phyloP scores from a whole-genome alignment of 1,139 yeast species.

The Zygosaccharomyces sapae region DNA sequence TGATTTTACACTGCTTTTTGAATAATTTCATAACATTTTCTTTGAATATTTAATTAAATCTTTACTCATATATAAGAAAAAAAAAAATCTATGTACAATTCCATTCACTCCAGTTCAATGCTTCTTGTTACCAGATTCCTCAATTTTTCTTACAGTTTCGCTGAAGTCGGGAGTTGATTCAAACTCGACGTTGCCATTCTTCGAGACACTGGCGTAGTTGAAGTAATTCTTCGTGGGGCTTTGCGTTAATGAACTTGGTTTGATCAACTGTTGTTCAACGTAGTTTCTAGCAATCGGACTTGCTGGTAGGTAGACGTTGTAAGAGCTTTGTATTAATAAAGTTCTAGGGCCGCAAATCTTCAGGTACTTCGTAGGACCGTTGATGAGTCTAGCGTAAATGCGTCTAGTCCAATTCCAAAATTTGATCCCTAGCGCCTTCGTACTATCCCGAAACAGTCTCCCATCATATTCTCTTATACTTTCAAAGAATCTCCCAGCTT shows the following conservation, averaged over 20 bases:
- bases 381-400: slow-evolving; percentile 15
- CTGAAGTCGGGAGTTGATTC: slow-evolving; percentile 24
- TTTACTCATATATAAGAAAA: background rate
- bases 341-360: slow-evolving; percentile 35
- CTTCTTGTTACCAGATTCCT: slow-evolving; percentile 9
- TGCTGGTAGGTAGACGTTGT: slow-evolving; percentile 21
- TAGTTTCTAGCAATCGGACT: slow-evolving; percentile 6
- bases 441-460: slow-evolving; percentile 16
- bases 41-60: slow-evolving; percentile 1
- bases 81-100: slow-evolving; percentile 1
- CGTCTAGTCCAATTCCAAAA: slow-evolving; percentile 16
- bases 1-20: background rate
- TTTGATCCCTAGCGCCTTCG: slow-evolving; percentile 10
- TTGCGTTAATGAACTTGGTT: slow-evolving; percentile 8
- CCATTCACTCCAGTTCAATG: background rate
- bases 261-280: slow-evolving; percentile 5
- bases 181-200: slow-evolving; percentile 21
- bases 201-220: slow-evolving; percentile 22
- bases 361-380: slow-evolving; percentile 24
- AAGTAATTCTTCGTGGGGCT: slow-evolving; percentile 21
- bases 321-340: slow-evolving; percentile 30
- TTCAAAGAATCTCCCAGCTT: slow-evolving; percentile 3
- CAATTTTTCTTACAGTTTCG: slow-evolving; percentile 14
- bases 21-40: background rate
- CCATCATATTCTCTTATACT: slow-evolving; percentile 18